phyloP scores from a whole-genome alignment of 176 grass and related monocot species.

The Oryza meyeriana region DNA sequence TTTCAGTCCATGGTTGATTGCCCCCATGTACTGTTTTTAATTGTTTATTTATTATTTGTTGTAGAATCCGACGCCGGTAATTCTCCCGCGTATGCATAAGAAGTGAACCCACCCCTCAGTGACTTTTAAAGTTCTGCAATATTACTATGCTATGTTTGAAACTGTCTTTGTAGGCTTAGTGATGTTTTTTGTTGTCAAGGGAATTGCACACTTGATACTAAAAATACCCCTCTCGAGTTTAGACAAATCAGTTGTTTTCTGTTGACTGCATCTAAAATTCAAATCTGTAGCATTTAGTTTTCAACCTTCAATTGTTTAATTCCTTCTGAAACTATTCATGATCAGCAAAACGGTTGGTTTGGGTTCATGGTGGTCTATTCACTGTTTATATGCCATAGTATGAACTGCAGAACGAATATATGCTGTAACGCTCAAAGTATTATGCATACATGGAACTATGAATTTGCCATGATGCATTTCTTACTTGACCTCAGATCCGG shows the following conservation, averaged over 20 bases:
- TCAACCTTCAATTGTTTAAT: background rate
- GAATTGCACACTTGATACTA: background rate
- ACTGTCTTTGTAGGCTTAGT: too few species aligned
- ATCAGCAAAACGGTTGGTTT: background rate
- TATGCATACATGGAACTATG: background rate
- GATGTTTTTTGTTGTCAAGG: background rate
- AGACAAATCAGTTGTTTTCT: background rate
- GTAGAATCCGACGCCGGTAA: too few species aligned
- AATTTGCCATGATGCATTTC: background rate
- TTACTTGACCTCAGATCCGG: slow-evolving; percentile 57
- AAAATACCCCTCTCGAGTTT: background rate
- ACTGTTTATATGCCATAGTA: background rate
- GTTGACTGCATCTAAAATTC: slow-evolving; percentile 5
- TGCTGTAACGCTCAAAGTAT: slow-evolving; percentile 3
- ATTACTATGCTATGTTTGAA: background rate
- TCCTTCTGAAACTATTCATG: slow-evolving; percentile 16
- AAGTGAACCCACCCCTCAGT: background rate
- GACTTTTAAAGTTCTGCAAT: background rate
- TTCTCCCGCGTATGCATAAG: slow-evolving; percentile 40
- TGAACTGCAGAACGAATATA: background rate
- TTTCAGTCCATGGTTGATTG: too few species aligned
- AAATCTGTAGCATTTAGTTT: background rate
- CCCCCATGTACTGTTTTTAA: too few species aligned
- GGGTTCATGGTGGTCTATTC: background rate
- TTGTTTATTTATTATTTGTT: too few species aligned